Percentiles rank a stretch among this genome's conserved stretches.
Conservation (phyloP, 805 yeast genomes). For the Wickerhamiella kurtzmanii region DNA sequence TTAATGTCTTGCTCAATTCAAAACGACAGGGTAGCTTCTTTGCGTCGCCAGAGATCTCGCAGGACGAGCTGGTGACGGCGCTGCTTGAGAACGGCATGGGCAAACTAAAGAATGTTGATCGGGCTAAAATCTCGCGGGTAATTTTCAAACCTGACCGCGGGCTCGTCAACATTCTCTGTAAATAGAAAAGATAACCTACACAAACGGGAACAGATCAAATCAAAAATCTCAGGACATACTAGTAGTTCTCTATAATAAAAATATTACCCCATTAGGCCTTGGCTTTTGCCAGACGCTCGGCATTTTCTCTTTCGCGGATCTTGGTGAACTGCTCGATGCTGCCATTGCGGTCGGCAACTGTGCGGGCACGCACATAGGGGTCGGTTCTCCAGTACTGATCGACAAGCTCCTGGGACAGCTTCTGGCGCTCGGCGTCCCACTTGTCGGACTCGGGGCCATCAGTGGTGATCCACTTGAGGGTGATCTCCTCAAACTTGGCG, state of each 20-base stretch:
- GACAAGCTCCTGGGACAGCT: slow-evolving; percentile 39
- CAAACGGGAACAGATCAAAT: too few species aligned
- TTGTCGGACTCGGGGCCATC: slow-evolving; percentile 32
- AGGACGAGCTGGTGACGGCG: slow-evolving; percentile 9
- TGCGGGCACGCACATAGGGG: slow-evolving; percentile 68
- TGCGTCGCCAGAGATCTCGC: slow-evolving; percentile 3
- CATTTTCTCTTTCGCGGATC: neutral
- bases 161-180: slow-evolving; percentile 10
- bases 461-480: slow-evolving; percentile 55
- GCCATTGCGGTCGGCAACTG: slow-evolving; percentile 70
- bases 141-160: slow-evolving; percentile 13
- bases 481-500: slow-evolving; percentile 44
- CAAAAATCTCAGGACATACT: too few species aligned
- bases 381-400: slow-evolving; percentile 58
- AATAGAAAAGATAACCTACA: neutral
- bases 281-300: neutral
- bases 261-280: too few species aligned
- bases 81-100: neutral
- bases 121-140: slow-evolving; percentile 3
- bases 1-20: slow-evolving; percentile 62
- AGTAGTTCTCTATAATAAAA: too few species aligned
- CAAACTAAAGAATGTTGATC: neutral
- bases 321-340: slow-evolving; percentile 30
- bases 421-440: slow-evolving; percentile 38
- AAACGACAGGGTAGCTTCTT: slow-evolving; percentile 25